Evolutionary conservation across 805 yeast genomes (phyloP).

Genomic region (Starmera dryadoides): DNA sequence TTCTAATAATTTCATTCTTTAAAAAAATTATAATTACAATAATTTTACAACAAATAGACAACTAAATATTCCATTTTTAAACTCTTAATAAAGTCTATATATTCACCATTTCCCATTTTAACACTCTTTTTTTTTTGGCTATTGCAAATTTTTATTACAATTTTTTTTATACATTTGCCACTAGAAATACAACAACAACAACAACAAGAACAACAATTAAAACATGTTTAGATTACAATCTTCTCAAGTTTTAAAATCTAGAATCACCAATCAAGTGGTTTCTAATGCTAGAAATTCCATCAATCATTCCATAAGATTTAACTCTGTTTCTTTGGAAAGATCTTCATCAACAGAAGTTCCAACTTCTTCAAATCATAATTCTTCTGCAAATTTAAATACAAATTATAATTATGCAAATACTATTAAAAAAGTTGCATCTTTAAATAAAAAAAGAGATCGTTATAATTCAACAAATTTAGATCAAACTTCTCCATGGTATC

Average conservation of each 20-base stretch:
- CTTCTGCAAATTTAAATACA: slow-evolving; percentile 5
- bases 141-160: no score
- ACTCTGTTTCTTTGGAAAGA: slow-evolving; percentile 26
- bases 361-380: neutral
- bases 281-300: slow-evolving; percentile 29
- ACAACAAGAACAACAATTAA: neutral
- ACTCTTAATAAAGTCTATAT: no score
- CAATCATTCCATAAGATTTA: slow-evolving; percentile 30
- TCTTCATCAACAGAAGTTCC: neutral
- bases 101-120: no score
- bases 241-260: slow-evolving; percentile 26
- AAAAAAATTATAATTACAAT: no score
- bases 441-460: slow-evolving; percentile 7
- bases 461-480: slow-evolving; percentile 11
- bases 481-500: slow-evolving; percentile 39
- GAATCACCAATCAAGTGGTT: slow-evolving; percentile 32
- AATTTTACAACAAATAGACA: no score
- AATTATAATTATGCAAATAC: slow-evolving; percentile 3
- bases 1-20: no score
- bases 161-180: slow-evolving; percentile 6
- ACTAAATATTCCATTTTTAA: no score
- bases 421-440: slow-evolving; percentile 1
- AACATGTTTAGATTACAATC: slow-evolving; percentile 23
- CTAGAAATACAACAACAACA: slow-evolving; percentile 1
- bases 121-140: no score